Percentiles rank a stretch among this genome's conserved stretches.
Evolutionary conservation across 192 early-diverging fungal species (phyloP).

Genomic region (Chytriomyces hyalinus): DNA sequence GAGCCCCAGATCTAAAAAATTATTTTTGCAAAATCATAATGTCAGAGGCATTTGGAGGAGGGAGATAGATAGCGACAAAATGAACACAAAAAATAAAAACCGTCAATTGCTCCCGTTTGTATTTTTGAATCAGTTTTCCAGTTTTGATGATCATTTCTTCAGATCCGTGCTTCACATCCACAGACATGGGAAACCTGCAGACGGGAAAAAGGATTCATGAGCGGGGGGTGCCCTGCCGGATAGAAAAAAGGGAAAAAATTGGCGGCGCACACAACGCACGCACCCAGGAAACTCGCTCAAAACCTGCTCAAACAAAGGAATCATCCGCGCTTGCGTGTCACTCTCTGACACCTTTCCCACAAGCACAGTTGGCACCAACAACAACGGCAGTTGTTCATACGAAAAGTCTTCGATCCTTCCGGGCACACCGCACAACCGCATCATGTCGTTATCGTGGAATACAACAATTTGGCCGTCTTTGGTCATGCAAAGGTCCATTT

Average conservation of each 20-base stretch:
- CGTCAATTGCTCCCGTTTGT: conserved; percentile 30
- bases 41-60: too few species aligned
- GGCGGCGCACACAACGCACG: not conserved
- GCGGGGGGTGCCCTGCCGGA: not conserved
- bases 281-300: conserved; percentile 53
- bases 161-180: conserved; percentile 54
- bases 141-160: conserved; percentile 47
- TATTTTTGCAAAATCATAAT: too few species aligned
- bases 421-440: conserved; percentile 45
- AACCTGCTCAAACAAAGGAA: conserved; percentile 49
- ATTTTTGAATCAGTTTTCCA: conserved; percentile 44
- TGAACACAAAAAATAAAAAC: too few species aligned
- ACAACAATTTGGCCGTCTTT: conserved; percentile 54
- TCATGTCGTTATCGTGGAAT: conserved; percentile 52
- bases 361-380: conserved; percentile 39
- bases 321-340: conserved; percentile 39
- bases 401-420: conserved; percentile 45
- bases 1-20: conserved; percentile 47
- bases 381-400: conserved; percentile 47
- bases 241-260: conserved; percentile 4
- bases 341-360: conserved; percentile 6
- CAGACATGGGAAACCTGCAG: conserved; percentile 56
- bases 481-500: conserved; percentile 54
- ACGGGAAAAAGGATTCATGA: not conserved
- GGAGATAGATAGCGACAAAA: too few species aligned